phyloP scores from a whole-genome alignment of 1,284 basidiomycete genomes.

The Cerioporus squamosus region DNA sequence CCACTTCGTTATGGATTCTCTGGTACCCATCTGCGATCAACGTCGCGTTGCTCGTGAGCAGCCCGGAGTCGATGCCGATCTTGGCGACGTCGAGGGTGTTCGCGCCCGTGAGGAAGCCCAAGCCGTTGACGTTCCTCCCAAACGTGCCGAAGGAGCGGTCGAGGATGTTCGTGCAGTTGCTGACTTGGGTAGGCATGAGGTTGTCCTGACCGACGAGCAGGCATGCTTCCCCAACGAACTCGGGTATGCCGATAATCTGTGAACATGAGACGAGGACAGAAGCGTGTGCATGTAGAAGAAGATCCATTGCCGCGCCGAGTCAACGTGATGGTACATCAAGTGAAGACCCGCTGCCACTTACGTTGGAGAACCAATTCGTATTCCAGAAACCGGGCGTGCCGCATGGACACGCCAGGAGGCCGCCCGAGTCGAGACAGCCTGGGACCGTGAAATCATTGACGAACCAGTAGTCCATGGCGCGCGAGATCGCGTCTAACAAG shows the following conservation, averaged over 20 bases:
- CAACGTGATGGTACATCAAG: neutral
- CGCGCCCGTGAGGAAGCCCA: slow-evolving; percentile 60
- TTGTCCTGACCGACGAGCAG: slow-evolving; percentile 52
- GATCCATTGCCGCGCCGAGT: neutral
- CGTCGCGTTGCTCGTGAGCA: slow-evolving; percentile 48
- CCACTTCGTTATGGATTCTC: slow-evolving; percentile 53
- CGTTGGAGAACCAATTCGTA: slow-evolving; percentile 69
- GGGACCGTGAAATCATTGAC: slow-evolving; percentile 55
- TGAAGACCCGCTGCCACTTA: neutral
- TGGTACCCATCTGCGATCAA: slow-evolving; percentile 52
- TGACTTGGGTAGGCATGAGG: slow-evolving; percentile 46
- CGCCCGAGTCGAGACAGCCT: slow-evolving; percentile 54
- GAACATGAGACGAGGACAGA: neutral
- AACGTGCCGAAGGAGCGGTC: slow-evolving; percentile 57
- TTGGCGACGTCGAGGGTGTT: slow-evolving; percentile 64
- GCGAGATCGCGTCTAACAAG: slow-evolving; percentile 46
- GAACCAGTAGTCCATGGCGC: slow-evolving; percentile 71
- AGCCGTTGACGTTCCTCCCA: slow-evolving; percentile 45
- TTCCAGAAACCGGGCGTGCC: slow-evolving; percentile 65
- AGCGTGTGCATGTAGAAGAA: no score
- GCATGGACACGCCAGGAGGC: slow-evolving; percentile 53
- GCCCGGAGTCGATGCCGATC: slow-evolving; percentile 56
- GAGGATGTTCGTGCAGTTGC: slow-evolving; percentile 56
- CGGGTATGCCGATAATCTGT: slow-evolving; percentile 64
- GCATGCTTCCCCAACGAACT: slow-evolving; percentile 58